phyloP scores from a whole-genome alignment of 2,329 filamentous ascomycete species.

The Myriosclerotinia duriaeana region DNA sequence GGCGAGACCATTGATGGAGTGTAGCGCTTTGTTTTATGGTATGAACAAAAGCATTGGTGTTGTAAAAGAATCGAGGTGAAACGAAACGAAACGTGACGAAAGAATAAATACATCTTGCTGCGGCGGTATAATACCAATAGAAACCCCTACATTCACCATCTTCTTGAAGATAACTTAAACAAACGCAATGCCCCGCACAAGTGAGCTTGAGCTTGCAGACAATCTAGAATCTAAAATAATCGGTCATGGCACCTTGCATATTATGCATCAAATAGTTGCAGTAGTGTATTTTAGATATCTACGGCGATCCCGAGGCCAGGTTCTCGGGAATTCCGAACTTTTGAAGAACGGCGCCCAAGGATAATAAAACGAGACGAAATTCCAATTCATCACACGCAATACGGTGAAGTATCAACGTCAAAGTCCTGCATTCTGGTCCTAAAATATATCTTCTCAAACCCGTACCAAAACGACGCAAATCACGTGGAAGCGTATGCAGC shows the following conservation, averaged over 20 bases:
- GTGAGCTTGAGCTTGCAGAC: background rate
- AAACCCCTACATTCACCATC: background rate
- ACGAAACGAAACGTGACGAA: background rate
- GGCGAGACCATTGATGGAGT: background rate
- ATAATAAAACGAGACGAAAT: background rate
- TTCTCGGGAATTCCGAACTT: constrained; percentile 3
- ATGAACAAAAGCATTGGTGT: background rate
- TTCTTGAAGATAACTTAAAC: background rate
- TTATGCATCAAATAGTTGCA: constrained; percentile 7
- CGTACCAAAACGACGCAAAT: background rate
- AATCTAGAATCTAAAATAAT: constrained; percentile 24
- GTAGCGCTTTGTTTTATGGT: background rate
- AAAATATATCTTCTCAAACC: background rate
- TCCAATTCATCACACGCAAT: background rate
- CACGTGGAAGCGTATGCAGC: background rate
- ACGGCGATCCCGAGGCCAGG: constrained; percentile 9
- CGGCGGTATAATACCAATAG: background rate
- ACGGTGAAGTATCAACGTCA: background rate
- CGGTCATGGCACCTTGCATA: constrained; percentile 4
- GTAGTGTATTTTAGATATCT: constrained; percentile 3
- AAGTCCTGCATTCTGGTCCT: background rate
- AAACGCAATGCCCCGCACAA: background rate
- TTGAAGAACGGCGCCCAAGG: background rate
- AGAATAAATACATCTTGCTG: background rate
- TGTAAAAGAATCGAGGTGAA: background rate